Conservation (phyloP, 106 monocot genomes). For the Vanilla planifolia region DNA sequence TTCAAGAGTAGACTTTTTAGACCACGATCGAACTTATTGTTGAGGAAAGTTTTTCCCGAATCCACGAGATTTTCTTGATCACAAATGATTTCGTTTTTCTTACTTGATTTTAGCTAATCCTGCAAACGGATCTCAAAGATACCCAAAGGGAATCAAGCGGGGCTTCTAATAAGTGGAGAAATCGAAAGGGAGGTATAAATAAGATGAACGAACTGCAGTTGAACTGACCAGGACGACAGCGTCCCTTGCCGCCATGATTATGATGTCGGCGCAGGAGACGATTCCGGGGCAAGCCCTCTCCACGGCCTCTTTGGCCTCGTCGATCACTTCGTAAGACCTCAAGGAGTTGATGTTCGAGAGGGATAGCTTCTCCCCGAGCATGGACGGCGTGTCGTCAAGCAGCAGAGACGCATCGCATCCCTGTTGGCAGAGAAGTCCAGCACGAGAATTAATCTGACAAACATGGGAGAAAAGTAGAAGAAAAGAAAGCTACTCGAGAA, state of each 20-base stretch:
- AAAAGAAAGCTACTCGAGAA: background rate
- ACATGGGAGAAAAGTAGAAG: background rate
- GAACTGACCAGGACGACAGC: conserved; percentile 65
- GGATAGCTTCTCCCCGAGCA: conserved; percentile 76
- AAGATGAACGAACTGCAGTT: too few species aligned
- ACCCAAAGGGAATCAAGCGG: too few species aligned
- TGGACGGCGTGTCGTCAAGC: conserved; percentile 59
- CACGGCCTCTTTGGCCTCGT: conserved; percentile 64
- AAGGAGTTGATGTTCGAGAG: conserved; percentile 81
- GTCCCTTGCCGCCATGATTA: conserved; percentile 85
- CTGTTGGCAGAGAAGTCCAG: conserved; percentile 14
- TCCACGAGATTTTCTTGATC: too few species aligned
- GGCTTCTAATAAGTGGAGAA: too few species aligned
- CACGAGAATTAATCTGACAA: background rate
- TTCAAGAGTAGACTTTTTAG: too few species aligned
- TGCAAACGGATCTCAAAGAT: too few species aligned
- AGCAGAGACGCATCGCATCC: conserved; percentile 83
- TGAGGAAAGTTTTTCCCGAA: too few species aligned
- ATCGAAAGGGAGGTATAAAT: too few species aligned
- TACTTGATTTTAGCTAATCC: too few species aligned
- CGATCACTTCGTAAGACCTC: conserved; percentile 72
- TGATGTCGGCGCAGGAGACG: conserved; percentile 85
- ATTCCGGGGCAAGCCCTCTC: conserved; percentile 65
- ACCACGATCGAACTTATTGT: too few species aligned
- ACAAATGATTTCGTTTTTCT: too few species aligned